Evolutionary conservation across 75 land plant species (phyloP), one percentile per base, ranked within the genome.

Genomic region (Gnetum montanum): DNA sequence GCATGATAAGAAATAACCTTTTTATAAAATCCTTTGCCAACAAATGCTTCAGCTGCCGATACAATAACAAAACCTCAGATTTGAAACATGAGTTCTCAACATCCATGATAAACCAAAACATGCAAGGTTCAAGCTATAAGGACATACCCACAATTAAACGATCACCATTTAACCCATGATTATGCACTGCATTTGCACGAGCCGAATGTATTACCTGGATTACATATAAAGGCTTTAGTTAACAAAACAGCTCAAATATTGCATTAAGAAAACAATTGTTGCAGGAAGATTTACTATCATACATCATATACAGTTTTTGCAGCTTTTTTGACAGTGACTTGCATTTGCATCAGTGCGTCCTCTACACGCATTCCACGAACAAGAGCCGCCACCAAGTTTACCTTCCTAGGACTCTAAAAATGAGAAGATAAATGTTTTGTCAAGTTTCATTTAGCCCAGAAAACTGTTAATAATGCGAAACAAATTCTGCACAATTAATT

Each of bases 291-390:
- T 20, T 19, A n/a, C 37, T 31, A 51, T 23, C 11, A 33, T 53
- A 41, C 98, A 84, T 85, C 77, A 62, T 75, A 72, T 23, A 93
- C 95, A 70, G 89, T 79, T 62, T 82, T 85, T 19, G 98, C 73
- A 67, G 98, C 98, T 46, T 96, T 72, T 70, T 93, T 93, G 5
- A 77, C 47, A 6, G 82, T 70, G 20, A 93, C 84, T 66, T 83
- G 78, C 48, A 93, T 52, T 57, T 93, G 98, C 62, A 82, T 45
- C 13, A 93, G 67, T 43, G 98, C 98, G 77, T 93, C 98, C 64
- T 93, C 89, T 27, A 93, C 98, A 46, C 84, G 84, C 98, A 93
- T 93, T 46, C 98, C 98, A 33, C 98, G 84, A 34, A 93, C 90
- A 37, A 93, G 68, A 24, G 63, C 78, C 28, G 96, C 98, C 46